phyloP scores from a whole-genome alignment of 306 rosid species.

The Lagenaria siceraria region DNA sequence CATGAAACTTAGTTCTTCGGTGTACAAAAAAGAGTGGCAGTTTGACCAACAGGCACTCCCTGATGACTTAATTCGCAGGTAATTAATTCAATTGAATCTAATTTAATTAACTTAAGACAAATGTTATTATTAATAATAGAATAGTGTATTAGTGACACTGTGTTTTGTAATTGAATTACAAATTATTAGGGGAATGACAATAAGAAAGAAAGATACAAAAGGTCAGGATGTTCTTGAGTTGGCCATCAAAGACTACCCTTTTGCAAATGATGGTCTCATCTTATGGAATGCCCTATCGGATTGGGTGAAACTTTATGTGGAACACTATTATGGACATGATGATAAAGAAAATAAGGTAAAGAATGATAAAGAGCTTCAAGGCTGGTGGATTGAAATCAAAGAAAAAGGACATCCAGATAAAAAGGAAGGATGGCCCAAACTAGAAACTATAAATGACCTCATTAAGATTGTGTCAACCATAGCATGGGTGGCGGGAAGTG shows the following conservation, averaged over 20 bases:
- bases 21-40: conserved; percentile 50
- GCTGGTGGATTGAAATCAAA: conserved; percentile 70
- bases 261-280: conserved; percentile 52
- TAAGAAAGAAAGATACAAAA: conserved; percentile 23
- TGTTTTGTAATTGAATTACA: too few relatives aligned
- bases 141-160: too few relatives aligned
- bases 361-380: conserved; percentile 45
- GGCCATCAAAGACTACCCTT: conserved; percentile 55
- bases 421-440: conserved; percentile 61
- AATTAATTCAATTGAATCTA: background rate
- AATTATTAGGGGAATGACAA: conserved; percentile 44
- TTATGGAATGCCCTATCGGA: conserved; percentile 42
- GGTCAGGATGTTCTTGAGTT: conserved; percentile 43
- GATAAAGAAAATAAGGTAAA: conserved; percentile 10
- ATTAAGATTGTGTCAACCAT: conserved; percentile 34
- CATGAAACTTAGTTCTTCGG: conserved; percentile 31
- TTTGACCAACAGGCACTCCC: conserved; percentile 54
- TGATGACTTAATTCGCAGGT: conserved; percentile 56
- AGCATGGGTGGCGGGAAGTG: conserved; percentile 58
- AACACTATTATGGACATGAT: conserved; percentile 31
- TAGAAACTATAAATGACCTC: conserved; percentile 34
- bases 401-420: conserved; percentile 51
- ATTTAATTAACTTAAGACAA: too few relatives aligned
- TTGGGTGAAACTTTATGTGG: conserved; percentile 54
- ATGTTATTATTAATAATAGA: too few relatives aligned